Evolutionary conservation across 805 yeast species (phyloP), one percentile per base, ranked within the genome.

Genomic region (Ogataea paraovalis): DNA sequence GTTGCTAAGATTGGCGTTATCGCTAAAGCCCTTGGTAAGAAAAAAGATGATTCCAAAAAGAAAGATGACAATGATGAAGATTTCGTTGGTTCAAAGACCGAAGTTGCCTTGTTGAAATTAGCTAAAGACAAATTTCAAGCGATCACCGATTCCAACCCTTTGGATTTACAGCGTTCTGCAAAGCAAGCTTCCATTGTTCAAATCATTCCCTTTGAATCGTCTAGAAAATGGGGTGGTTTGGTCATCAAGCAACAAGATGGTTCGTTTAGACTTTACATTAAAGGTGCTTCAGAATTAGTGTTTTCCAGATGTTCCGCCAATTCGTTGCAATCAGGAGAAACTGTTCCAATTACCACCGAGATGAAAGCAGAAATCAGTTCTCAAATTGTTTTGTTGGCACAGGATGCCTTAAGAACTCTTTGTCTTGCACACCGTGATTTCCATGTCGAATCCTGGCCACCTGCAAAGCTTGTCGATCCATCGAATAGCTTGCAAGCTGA

Each of bases 201-300:
- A 66, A 70, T 80, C 4, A 80, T 91, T 47, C 97, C 99, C 0
- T 94, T 94, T 63, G 98, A 94, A 69, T 87, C 96, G 49, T 75
- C 87, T 3, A 76, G 96, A 59, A 94, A 94, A 70, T 94, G 96
- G 92, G 88, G 96, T 59, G 96, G 94, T 39, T 68, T 89, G 19
- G 83, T 90, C 5, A 74, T 84, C 44, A 56, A 56, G 41, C 73
- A 74, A 45, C 65, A 69, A 13, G 73, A 74, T 9, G 72, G 70
- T 16, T 58, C 72, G 1, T 84, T 67, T 63, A 75, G 94, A 47
- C 70, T 89, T 45, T 83, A 78, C 53, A 71, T 87, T 48, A 94
- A 94, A 70, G 99, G 99, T 53, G 99, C 99, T 1, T 91, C 97
- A 1, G 99, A 94, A 68, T 78, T 94, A 50, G 76, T 94, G 13